Evolutionary conservation across 257 asterid genomes (phyloP).

Genomic region (Verbascum thapsus): DNA sequence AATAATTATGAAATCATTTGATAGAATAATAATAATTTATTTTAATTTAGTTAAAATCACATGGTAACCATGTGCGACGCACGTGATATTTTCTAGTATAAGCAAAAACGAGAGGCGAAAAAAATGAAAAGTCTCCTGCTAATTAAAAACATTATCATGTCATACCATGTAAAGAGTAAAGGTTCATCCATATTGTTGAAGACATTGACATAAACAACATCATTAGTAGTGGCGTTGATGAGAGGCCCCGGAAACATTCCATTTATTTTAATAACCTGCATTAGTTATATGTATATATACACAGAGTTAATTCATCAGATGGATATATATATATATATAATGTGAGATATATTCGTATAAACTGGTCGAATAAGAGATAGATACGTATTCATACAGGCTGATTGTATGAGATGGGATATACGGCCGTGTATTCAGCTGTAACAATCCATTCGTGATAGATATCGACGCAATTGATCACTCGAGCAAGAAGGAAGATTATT

Average conservation of each 20-base stretch:
- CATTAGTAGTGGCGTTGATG: constrained; percentile 59
- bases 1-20: no score
- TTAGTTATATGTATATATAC: background rate
- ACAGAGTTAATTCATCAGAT: no score
- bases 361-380: no score
- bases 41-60: no score
- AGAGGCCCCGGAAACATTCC: constrained; percentile 74
- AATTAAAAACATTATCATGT: no score
- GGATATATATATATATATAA: no score
- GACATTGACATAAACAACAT: constrained; percentile 51
- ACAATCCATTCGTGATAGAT: constrained; percentile 45
- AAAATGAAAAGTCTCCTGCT: no score
- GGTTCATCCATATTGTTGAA: constrained; percentile 61
- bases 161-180: constrained; percentile 62
- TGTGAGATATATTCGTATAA: no score
- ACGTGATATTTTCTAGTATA: no score
- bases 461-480: constrained; percentile 29
- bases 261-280: constrained; percentile 66
- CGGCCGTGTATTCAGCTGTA: constrained; percentile 27
- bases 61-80: no score
- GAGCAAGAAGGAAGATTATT: constrained; percentile 17
- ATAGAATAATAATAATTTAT: no score
- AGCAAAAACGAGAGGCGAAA: no score
- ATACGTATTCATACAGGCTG: constrained; percentile 37
- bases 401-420: constrained; percentile 27